Evolutionary conservation across 371 early-diverging fungal species (phyloP), one percentile per base, ranked within the genome.

Genomic region (Mucor piriformis): DNA sequence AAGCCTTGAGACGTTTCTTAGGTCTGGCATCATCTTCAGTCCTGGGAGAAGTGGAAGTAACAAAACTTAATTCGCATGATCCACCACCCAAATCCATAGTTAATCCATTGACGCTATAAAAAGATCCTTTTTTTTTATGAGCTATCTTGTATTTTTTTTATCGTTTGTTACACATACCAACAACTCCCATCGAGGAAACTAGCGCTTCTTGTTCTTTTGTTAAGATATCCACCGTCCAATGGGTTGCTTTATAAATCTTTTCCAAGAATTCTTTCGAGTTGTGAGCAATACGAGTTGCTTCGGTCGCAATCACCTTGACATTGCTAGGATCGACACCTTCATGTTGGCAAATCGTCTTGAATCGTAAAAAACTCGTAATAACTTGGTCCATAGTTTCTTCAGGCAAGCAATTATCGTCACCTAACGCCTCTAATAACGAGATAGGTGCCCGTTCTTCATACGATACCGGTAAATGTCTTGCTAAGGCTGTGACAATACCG

Each of bases 51-150:
- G 40, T 21, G 47, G 59, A 58, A 40, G 64, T 54, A 1, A 83
- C 74, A 29, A 77, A 79, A 44, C 77, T 83, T 33, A 77, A 57
- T 55, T 83, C 82, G 1, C 81, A 73, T 11, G 78, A 77, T 35
- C 83, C 83, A 12, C 83, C 83, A 7, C 83, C 83, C 15, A 83
- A 66, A 63, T 83, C 83, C 80, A 83, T 77, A 12, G 77, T 80
- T 20, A 83, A 56, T 7, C 83, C 83, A 44, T 79, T 54, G 23
- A 79, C 78, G 3, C 64, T 68, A 56, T 77, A 68, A 48, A 74
- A 83, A 1, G 82, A 70, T 3, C 80, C 77, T 72, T 20, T 49
- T 16, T 16, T 20, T 23, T 23, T 5, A n/a, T n/a, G n/a, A n/a
- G n/a, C n/a, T n/a, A n/a, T n/a, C n/a, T n/a, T n/a, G n/a, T n/a